Evolutionary conservation across 2,329 filamentous ascomycete genomes (phyloP), one percentile per base, ranked within the genome.

Genomic region (Colletotrichum agaves): DNA sequence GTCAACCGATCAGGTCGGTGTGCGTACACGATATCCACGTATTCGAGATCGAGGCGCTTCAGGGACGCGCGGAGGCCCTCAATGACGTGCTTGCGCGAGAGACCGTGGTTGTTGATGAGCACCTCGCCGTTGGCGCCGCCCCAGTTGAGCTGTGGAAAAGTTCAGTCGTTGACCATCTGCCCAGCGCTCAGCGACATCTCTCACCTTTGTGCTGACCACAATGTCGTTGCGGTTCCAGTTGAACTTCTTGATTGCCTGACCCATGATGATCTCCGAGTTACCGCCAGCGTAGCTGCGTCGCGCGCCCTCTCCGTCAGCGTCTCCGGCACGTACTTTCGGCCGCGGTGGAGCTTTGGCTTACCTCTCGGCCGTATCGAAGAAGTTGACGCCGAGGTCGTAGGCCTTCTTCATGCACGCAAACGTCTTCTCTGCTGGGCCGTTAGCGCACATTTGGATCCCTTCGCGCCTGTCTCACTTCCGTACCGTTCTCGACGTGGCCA

Each of bases 1-100:
- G 89, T 91, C 52, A 87, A 78, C 19, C 87, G 82, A 75, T 93
- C 91, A 0, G 89, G 88, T 6, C 90, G 85, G 76, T 93, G 90
- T 1, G 90, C 90, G 73, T 90, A 91, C 66, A 92, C 83, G 37
- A 92, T 80, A 73, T 92, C 90, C 52, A 93, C 90, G 70, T 90
- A 90, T 60, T 83, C 79, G 47, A 89, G 81, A 39, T 81, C 80
- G 15, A 90, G 81, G 17, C 88, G 85, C 68, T 85, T 76, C 11
- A 93, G 81, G 0, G 87, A 87, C 12, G 82, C 82, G 37, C 85
- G 81, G 41, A 89, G 81, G 13, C 86, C 86, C 78, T 91, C 88
- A 71, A 90, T 81, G 57, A 89, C 82, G 76, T 88, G 85, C 74
- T 90, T 89, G 69, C 88, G 82, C 11, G 84, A 87, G 43, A 90